Evolutionary conservation across 2,329 filamentous ascomycete species (phyloP), one percentile per base, ranked within the genome.

Genomic region (Fusarium domesticum): DNA sequence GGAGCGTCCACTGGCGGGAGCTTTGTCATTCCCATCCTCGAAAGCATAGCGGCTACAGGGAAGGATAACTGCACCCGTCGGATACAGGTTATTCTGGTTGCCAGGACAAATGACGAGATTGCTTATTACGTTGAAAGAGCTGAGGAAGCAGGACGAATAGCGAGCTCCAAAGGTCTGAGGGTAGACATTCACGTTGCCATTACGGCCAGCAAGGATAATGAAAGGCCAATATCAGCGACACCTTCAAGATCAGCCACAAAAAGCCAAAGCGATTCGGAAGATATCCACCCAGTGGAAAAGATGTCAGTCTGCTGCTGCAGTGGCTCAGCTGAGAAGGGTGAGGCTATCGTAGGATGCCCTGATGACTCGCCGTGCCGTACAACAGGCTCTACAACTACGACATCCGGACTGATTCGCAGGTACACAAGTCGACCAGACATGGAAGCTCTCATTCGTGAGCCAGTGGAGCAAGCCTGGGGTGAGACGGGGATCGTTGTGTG

Each of bases 1-100:
- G 80, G 78, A 0, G 80, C 80, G 1, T 83, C 80, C 1, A 84
- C 80, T 0, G 80, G 80, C n/a, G 76, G 79, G 2, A 83, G 79
- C 4, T 83, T 80, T 43, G 80, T 76, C 2, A 62, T 83, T 6
- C 79, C 80, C 0, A 78, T 83, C 3, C 65, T 83, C 1, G 79
- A 83, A 52, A 74, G 71, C 48, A 66, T 80, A 2, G 68, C 80
- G 2, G 67, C 69, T 23, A 60, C 66, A 0, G 64, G 64, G 8
- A 51, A 45, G 2, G 64, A 64, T 3, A 70, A 69, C 10, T 83
- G 80, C 52, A 74, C 72, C 6, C 73, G 72, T 43, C 65, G 76
- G 18, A 66, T 83, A 7, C 73, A 80, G 17, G 74, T 82, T 17
- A 61, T 81, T 2, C 57, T 83, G 4, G 61, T 77, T 3, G 75